Evolutionary conservation across 2,329 filamentous ascomycete species (phyloP).

Genomic region (Bipolaris victoriae): DNA sequence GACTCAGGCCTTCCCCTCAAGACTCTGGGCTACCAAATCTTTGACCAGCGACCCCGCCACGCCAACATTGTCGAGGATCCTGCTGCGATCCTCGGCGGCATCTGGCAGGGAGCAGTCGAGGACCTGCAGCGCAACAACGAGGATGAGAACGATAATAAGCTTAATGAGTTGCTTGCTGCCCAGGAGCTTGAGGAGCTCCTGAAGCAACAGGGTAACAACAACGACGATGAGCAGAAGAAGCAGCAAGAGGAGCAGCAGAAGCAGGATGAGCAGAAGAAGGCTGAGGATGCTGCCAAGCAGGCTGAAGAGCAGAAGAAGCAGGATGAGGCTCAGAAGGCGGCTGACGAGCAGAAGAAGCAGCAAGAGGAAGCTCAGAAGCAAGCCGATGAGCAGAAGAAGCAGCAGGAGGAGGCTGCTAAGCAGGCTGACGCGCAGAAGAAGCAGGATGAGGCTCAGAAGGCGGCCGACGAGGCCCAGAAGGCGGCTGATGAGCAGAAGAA

Average conservation of each 20-base stretch:
- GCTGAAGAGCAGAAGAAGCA: slow-evolving; percentile 1
- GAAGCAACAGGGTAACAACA: slow-evolving; percentile 4
- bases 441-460: slow-evolving; percentile 1
- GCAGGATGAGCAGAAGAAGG: slow-evolving; percentile 1
- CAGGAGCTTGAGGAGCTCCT: slow-evolving; percentile 23
- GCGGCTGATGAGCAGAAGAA: slow-evolving; percentile 1
- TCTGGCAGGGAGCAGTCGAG: slow-evolving; percentile 36
- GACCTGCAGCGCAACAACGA: slow-evolving; percentile 34
- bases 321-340: neutral
- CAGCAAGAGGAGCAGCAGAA: slow-evolving; percentile 4
- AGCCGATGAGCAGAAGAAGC: slow-evolving; percentile 13
- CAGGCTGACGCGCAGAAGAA: neutral
- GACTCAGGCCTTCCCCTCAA: slow-evolving; percentile 25
- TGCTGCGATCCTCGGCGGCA: slow-evolving; percentile 34
- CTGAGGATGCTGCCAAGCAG: neutral
- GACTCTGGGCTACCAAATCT: slow-evolving; percentile 36
- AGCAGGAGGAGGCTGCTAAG: slow-evolving; percentile 2
- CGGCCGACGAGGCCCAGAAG: neutral
- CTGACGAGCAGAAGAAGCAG: slow-evolving; percentile 4
- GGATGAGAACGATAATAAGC: slow-evolving; percentile 30
- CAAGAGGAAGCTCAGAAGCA: neutral
- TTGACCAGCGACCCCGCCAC: slow-evolving; percentile 41
- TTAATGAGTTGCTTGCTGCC: slow-evolving; percentile 29
- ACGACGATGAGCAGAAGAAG: neutral
- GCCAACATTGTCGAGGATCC: slow-evolving; percentile 33